phyloP scores from a whole-genome alignment of 768 basidiomycete genomes.

The Russula abietina region DNA sequence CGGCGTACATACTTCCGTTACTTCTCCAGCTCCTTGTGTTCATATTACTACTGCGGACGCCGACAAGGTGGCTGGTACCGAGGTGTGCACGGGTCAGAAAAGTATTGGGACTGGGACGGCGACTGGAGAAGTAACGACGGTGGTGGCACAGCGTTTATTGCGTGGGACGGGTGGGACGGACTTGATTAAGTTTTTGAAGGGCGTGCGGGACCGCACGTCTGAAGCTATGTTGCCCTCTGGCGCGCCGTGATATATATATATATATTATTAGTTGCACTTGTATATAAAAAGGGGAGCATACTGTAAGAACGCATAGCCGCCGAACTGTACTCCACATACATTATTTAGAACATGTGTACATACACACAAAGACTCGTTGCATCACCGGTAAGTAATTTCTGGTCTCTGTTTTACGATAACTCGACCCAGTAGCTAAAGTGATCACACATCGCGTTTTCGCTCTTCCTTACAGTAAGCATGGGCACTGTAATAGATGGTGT shows the following conservation, averaged over 20 bases:
- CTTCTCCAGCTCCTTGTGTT: too few species aligned
- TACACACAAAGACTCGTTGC: not conserved
- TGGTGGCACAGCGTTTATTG: conserved; percentile 17
- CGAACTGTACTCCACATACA: not conserved
- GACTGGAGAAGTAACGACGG: conserved; percentile 1
- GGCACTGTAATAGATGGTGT: too few species aligned
- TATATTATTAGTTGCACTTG: not conserved
- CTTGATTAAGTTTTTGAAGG: conserved; percentile 51
- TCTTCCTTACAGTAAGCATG: too few species aligned
- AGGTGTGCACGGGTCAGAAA: not conserved
- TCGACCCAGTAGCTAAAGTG: not conserved
- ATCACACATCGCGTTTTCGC: too few species aligned
- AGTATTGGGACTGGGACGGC: conserved; percentile 17
- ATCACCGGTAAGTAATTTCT: too few species aligned
- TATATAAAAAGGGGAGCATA: too few species aligned
- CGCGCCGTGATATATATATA: not conserved
- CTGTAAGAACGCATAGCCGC: too few species aligned
- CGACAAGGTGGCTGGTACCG: not conserved
- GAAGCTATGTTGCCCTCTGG: conserved; percentile 29
- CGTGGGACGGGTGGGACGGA: conserved; percentile 56
- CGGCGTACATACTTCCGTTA: not conserved
- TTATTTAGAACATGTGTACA: too few species aligned
- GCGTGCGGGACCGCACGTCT: conserved; percentile 46
- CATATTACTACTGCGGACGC: not conserved
- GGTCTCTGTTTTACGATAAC: not conserved